Evolutionary conservation across 2,329 filamentous ascomycete species (phyloP).

Genomic region (Fusarium guadeloupense): DNA sequence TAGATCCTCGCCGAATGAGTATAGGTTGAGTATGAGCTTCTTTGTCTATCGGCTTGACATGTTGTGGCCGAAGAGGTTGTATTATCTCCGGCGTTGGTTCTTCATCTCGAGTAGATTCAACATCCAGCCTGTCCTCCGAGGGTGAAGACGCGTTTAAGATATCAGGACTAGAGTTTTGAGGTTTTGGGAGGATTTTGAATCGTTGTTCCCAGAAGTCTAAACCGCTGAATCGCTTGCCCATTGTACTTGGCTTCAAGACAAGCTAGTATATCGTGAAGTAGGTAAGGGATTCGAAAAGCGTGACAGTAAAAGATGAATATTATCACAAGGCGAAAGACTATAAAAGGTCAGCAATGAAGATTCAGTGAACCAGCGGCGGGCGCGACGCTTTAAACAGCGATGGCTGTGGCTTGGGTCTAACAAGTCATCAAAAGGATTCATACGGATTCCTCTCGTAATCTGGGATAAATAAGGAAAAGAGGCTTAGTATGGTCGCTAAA

Average conservation of each 20-base stretch:
- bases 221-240: constrained; percentile 16
- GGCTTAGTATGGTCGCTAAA: background rate
- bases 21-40: background rate
- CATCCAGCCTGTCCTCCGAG: background rate
- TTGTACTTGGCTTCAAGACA: background rate
- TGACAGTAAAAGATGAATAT: no score
- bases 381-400: no score
- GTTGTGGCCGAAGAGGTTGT: background rate
- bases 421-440: background rate
- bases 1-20: background rate
- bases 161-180: background rate
- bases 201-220: constrained; percentile 25
- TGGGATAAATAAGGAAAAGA: background rate
- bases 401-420: no score
- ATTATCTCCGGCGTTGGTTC: background rate
- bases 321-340: no score
- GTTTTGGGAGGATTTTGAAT: background rate
- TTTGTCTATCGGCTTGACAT: background rate
- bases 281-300: no score
- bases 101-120: no score
- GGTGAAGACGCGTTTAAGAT: constrained; percentile 3
- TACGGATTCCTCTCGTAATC: no score
- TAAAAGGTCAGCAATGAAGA: no score
- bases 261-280: no score
- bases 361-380: no score